These are phyloP conservation scores for Fusarium sp. DNA, from an alignment of 2,329 filamentous ascomycete species.

Conservation along the genomic window DNA sequence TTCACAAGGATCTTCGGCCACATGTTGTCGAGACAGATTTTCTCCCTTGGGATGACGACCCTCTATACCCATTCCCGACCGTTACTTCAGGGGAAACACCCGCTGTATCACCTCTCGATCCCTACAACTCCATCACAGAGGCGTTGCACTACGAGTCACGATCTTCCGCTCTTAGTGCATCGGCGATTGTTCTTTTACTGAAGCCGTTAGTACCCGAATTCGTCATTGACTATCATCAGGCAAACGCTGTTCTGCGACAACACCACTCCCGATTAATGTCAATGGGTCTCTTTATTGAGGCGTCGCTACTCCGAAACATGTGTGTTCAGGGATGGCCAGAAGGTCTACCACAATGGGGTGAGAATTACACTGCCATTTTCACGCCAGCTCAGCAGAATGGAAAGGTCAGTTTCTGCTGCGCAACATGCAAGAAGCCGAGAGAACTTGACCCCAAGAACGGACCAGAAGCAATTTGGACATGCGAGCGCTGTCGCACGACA, in stretches of 20 bases:
- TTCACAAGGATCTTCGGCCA: conserved; percentile 55
- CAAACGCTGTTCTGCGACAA: conserved; percentile 67
- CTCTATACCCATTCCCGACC: conserved; percentile 64
- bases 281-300: conserved; percentile 71
- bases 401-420: conserved; percentile 66
- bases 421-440: conserved; percentile 67
- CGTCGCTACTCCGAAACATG: conserved; percentile 70
- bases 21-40: conserved; percentile 69
- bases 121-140: conserved; percentile 65
- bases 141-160: conserved; percentile 68
- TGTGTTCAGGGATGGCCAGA: conserved; percentile 69
- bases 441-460: conserved; percentile 63
- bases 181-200: conserved; percentile 71
- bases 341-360: conserved; percentile 64
- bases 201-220: conserved; percentile 67
- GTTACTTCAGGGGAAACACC: conserved; percentile 28
- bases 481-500: conserved; percentile 65
- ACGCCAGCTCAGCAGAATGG: conserved; percentile 66
- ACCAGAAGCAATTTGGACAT: conserved; percentile 65
- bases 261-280: conserved; percentile 70
- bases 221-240: conserved; percentile 68
- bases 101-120: conserved; percentile 61
- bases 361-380: conserved; percentile 67
- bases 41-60: conserved; percentile 69
- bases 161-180: conserved; percentile 68